A percentile compares a stretch with the other conserved stretches of the same genome.
phyloP scores from a whole-genome alignment of 805 yeast species.

The Lipomyces yamadae region DNA sequence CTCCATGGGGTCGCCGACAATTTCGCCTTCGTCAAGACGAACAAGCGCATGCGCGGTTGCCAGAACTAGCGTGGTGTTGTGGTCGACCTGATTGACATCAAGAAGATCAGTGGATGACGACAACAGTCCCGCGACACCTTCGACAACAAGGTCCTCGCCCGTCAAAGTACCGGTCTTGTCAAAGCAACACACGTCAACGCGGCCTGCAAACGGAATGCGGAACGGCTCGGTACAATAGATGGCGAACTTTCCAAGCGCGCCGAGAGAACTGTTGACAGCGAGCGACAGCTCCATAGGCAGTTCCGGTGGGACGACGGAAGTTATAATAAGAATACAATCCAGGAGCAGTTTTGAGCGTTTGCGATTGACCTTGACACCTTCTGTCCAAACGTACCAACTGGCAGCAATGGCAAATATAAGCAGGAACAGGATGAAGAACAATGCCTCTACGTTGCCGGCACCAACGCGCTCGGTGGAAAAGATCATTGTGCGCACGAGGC shows the following conservation, averaged over 20 bases:
- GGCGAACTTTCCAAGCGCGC: constrained; percentile 83
- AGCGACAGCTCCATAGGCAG: constrained; percentile 98
- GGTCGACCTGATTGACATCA: constrained; percentile 66
- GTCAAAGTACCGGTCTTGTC: constrained; percentile 98
- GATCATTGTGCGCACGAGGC: constrained; percentile 95
- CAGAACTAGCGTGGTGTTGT: constrained; percentile 68
- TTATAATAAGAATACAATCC: constrained; percentile 93
- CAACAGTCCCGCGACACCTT: constrained; percentile 86
- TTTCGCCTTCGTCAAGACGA: constrained; percentile 90
- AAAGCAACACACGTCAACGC: constrained; percentile 97
- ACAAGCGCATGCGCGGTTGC: constrained; percentile 98
- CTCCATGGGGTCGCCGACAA: constrained; percentile 99
- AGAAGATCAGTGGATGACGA: constrained; percentile 52
- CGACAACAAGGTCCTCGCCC: constrained; percentile 93
- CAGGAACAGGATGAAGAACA: constrained; percentile 87
- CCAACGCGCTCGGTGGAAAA: constrained; percentile 95
- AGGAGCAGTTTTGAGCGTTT: constrained; percentile 89
- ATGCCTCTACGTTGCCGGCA: constrained; percentile 93
- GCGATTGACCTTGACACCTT: constrained; percentile 95
- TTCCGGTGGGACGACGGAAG: constrained; percentile 99
- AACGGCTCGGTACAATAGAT: constrained; percentile 98
- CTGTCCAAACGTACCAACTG: constrained; percentile 97
- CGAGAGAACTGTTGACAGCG: constrained; percentile 93
- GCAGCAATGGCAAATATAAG: constrained; percentile 92
- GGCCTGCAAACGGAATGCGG: constrained; percentile 96